Evolutionary conservation across 371 early-diverging fungal genomes (phyloP).

Genomic region (Mucor piriformis): DNA sequence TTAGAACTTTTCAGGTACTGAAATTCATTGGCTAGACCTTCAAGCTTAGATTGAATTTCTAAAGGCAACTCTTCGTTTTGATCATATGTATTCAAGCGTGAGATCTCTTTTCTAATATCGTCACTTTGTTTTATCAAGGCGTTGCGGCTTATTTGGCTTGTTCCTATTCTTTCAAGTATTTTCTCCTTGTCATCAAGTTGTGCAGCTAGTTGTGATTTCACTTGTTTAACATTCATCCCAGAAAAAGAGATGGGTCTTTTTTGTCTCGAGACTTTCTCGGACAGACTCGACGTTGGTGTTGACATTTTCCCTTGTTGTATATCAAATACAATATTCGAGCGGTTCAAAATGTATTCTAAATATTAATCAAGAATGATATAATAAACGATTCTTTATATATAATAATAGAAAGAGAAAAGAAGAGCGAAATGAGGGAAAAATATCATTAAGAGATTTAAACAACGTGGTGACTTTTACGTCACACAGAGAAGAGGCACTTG

Average conservation of each 20-base stretch:
- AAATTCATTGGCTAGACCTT: slow-evolving; percentile 26
- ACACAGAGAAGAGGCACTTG: slow-evolving; percentile 25
- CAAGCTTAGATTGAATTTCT: slow-evolving; percentile 20
- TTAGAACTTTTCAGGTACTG: slow-evolving; percentile 20
- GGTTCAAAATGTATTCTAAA: neutral
- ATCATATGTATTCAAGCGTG: slow-evolving; percentile 10
- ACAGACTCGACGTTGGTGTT: slow-evolving; percentile 8
- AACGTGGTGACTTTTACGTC: slow-evolving; percentile 26
- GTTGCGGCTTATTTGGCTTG: slow-evolving; percentile 25
- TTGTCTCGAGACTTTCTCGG: slow-evolving; percentile 13
- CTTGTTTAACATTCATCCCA: slow-evolving; percentile 26
- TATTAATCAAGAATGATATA: neutral
- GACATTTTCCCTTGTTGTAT: neutral
- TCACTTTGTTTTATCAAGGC: slow-evolving; percentile 24
- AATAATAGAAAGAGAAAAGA: slow-evolving; percentile 3
- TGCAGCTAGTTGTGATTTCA: slow-evolving; percentile 17
- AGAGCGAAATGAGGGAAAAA: slow-evolving; percentile 12
- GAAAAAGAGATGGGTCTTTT: slow-evolving; percentile 24
- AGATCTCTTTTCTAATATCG: slow-evolving; percentile 12
- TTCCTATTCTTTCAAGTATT: slow-evolving; percentile 5
- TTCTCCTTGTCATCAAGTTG: slow-evolving; percentile 25
- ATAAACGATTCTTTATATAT: neutral
- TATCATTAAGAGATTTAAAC: slow-evolving; percentile 4
- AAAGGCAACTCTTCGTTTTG: slow-evolving; percentile 18
- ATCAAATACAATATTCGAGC: neutral